Percentiles rank a stretch among this genome's conserved stretches.
phyloP scores from a whole-genome alignment of 768 basidiomycete species.

The Lentinula detonsa region DNA sequence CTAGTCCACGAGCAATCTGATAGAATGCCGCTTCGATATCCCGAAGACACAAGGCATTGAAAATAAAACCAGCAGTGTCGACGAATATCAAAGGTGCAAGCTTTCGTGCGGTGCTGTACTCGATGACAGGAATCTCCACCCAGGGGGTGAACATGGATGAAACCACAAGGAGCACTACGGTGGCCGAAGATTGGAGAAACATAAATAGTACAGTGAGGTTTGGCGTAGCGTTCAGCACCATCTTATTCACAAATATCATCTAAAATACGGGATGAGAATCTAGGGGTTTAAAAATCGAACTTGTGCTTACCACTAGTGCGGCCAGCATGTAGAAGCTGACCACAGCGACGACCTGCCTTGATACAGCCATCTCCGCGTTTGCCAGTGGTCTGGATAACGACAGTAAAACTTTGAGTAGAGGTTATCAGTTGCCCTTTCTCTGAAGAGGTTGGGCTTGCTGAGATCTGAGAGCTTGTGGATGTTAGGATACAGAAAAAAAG shows the following conservation, averaged over 20 bases:
- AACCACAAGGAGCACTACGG: conserved; percentile 19
- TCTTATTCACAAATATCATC: conserved; percentile 67
- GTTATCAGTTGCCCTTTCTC: too few relatives aligned
- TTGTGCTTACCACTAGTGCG: conserved; percentile 54
- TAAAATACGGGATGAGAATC: conserved; percentile 14
- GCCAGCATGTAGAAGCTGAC: conserved; percentile 66
- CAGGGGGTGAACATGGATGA: conserved; percentile 16
- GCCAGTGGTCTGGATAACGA: too few relatives aligned
- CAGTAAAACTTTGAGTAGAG: too few relatives aligned
- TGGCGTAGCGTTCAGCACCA: conserved; percentile 20
- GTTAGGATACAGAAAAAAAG: too few relatives aligned
- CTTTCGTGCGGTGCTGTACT: conserved; percentile 14
- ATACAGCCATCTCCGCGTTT: conserved; percentile 3
- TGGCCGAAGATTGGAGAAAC: conserved; percentile 23
- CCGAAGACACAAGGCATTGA: conserved; percentile 20
- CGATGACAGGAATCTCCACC: conserved; percentile 19
- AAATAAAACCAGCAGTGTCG: conserved; percentile 28
- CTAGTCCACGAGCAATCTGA: conserved; percentile 75
- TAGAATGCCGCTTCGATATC: conserved; percentile 74
- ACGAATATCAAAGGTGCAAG: conserved; percentile 27
- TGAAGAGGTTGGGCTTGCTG: too few relatives aligned
- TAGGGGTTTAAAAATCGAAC: background rate
- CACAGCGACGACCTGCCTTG: conserved; percentile 23
- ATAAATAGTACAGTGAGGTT: conserved; percentile 23
- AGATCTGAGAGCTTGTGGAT: too few relatives aligned